A percentile compares a stretch with the other conserved stretches of the same genome.
These are phyloP conservation scores for Argentina anserina DNA, from an alignment of 306 rosid genomes.

Conservation along the genomic window DNA sequence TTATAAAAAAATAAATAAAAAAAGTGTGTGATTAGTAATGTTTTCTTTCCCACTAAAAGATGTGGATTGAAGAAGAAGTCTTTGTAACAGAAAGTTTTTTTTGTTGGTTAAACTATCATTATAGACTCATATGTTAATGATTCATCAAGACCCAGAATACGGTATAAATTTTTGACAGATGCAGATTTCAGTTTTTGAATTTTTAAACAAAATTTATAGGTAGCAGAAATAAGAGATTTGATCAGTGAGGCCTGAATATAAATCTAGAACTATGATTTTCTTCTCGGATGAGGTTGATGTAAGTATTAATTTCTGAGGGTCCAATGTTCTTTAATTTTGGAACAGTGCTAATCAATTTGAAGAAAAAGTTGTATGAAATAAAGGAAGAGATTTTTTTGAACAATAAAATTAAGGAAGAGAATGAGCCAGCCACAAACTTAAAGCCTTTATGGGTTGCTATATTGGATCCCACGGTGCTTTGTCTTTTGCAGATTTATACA, in stretches of 20 bases:
- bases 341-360: background rate
- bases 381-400: background rate
- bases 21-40: background rate
- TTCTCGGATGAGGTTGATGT: background rate
- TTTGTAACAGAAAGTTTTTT: background rate
- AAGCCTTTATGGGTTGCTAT: background rate
- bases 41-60: background rate
- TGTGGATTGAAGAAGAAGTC: conserved; percentile 11
- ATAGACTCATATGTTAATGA: background rate
- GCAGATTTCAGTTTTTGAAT: background rate
- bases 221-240: background rate
- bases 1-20: background rate
- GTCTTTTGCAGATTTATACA: background rate
- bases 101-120: background rate
- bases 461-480: conserved; percentile 11
- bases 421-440: conserved; percentile 2
- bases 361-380: background rate
- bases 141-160: background rate
- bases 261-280: background rate
- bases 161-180: background rate
- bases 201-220: background rate
- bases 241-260: background rate
- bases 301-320: background rate
- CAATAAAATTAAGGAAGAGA: background rate
- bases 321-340: background rate